Conservation (phyloP, 345 rosid genomes). For the Atalantia buxifolia region DNA sequence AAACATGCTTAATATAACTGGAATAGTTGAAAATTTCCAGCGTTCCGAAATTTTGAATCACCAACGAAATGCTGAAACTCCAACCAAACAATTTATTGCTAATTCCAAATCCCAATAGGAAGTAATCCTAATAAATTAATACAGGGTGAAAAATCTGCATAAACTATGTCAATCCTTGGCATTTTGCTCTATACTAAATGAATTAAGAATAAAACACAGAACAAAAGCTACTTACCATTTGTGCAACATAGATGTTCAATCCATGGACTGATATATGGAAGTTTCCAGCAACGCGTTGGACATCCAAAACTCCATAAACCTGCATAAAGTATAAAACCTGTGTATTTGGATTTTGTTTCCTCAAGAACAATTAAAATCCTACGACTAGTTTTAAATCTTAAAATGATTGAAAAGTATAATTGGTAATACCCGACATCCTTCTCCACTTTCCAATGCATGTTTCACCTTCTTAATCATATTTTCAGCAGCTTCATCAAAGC, state of each 20-base stretch:
- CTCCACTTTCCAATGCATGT: conserved; percentile 77
- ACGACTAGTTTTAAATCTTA: not conserved
- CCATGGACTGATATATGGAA: conserved; percentile 98
- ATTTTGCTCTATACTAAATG: not conserved
- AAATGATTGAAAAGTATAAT: not conserved
- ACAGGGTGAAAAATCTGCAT: not conserved
- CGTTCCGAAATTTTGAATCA: not conserved
- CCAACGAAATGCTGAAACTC: not conserved
- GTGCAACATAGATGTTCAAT: conserved; percentile 90
- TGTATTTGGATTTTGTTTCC: conserved; percentile 13
- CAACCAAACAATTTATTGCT: not conserved
- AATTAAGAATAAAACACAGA: not conserved
- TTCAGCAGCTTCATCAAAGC: conserved; percentile 81
- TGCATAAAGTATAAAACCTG: conserved; percentile 28
- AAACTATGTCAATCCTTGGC: not conserved
- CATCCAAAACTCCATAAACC: conserved; percentile 94
- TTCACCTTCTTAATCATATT: conserved; percentile 86
- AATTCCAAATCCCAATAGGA: not conserved
- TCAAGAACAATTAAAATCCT: not conserved
- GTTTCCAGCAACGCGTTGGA: conserved; percentile 98
- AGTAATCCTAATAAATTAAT: not conserved
- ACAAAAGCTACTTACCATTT: conserved; percentile 54
- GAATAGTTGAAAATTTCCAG: conserved; percentile 1
- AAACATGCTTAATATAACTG: not conserved
- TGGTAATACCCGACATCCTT: conserved; percentile 90